Evolutionary conservation across 352 stramenopile genomes (phyloP).

Genomic region (Globisporangium takayamanum): DNA sequence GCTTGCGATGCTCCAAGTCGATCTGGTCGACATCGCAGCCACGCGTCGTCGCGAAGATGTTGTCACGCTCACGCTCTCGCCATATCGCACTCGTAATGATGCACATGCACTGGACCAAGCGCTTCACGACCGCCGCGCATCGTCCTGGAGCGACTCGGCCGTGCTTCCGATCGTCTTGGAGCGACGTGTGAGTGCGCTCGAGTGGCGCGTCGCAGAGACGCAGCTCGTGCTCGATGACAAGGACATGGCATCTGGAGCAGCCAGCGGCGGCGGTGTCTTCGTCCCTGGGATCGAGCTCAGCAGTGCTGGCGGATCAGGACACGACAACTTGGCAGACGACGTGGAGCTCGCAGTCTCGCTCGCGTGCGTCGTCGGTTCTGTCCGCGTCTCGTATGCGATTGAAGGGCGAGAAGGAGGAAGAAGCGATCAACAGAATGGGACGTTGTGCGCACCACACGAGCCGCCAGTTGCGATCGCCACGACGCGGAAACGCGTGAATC

Average conservation of each 20-base stretch:
- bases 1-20: slow-evolving; percentile 16
- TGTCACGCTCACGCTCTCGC: slow-evolving; percentile 5
- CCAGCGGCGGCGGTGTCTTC: neutral
- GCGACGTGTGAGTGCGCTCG: neutral
- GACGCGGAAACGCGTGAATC: slow-evolving; percentile 5
- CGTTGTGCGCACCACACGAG: slow-evolving; percentile 7
- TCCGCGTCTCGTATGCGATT: slow-evolving; percentile 1
- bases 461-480: neutral
- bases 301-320: neutral
- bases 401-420: neutral
- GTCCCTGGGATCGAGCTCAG: slow-evolving; percentile 4
- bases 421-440: neutral
- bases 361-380: slow-evolving; percentile 5
- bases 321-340: neutral
- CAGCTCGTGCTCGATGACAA: slow-evolving; percentile 6
- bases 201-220: slow-evolving; percentile 7
- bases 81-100: neutral
- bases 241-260: neutral
- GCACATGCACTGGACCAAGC: too few species aligned
- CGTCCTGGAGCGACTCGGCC: slow-evolving; percentile 5
- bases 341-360: slow-evolving; percentile 4
- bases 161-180: slow-evolving; percentile 1
- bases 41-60: neutral
- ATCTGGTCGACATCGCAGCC: neutral
- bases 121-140: neutral